Conservation (phyloP, 1,139 yeast species). For the Candida freyschussii region DNA sequence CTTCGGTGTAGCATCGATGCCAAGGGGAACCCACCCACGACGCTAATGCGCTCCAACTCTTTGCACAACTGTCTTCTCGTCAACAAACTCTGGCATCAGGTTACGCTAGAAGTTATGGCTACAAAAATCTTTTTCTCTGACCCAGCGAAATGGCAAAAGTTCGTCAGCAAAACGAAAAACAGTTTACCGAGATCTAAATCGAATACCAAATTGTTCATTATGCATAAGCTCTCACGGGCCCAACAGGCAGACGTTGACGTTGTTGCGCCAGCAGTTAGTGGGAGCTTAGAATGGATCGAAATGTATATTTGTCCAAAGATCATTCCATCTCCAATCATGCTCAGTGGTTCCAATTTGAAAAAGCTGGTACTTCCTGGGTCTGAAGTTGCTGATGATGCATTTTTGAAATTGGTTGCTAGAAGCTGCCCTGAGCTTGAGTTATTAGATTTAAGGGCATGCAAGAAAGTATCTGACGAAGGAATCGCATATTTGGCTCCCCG, state of each 20-base stretch:
- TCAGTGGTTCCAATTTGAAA: conserved; percentile 41
- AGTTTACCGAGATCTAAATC: conserved; percentile 24
- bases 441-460: conserved; percentile 84
- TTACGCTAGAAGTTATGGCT: conserved; percentile 51
- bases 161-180: conserved; percentile 26
- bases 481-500: conserved; percentile 56
- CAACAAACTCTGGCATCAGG: conserved; percentile 57
- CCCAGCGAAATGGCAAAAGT: conserved; percentile 43
- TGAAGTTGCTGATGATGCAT: conserved; percentile 54
- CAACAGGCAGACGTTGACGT: conserved; percentile 40
- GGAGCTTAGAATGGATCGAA: conserved; percentile 61
- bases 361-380: conserved; percentile 75
- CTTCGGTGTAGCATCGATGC: conserved; percentile 11
- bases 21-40: conserved; percentile 18
- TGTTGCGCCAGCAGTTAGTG: conserved; percentile 37
- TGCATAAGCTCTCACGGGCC: conserved; percentile 44
- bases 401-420: conserved; percentile 47
- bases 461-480: conserved; percentile 70
- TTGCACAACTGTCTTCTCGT: conserved; percentile 63
- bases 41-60: conserved; percentile 22
- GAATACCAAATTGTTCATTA: conserved; percentile 38
- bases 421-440: conserved; percentile 56
- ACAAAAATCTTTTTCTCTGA: conserved; percentile 51
- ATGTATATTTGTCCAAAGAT: conserved; percentile 78
- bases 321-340: conserved; percentile 47